Evolutionary conservation across 345 rosid genomes (phyloP).

Genomic region (Odontarrhena argentea): DNA sequence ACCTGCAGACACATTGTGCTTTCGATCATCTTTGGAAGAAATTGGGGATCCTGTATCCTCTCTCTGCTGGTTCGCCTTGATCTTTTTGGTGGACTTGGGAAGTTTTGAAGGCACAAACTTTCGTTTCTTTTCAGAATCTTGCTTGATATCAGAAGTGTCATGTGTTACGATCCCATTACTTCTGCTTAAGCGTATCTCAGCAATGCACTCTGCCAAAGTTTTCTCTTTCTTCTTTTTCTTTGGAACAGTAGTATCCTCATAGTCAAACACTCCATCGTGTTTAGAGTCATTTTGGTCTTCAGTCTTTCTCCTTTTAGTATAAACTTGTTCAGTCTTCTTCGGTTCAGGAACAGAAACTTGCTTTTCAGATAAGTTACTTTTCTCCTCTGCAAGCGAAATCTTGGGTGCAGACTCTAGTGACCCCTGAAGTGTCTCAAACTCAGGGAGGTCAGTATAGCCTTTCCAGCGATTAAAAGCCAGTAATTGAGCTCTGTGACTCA

Average conservation of each 20-base stretch:
- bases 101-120: constrained; percentile 38
- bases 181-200: constrained; percentile 46
- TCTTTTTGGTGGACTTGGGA: constrained; percentile 39
- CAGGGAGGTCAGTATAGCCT: constrained; percentile 60
- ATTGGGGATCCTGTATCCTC: constrained; percentile 39
- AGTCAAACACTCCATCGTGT: constrained; percentile 44
- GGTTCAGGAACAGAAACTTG: constrained; percentile 34
- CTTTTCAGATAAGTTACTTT: constrained; percentile 26
- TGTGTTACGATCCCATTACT: constrained; percentile 37
- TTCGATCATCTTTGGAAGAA: constrained; percentile 36
- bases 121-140: constrained; percentile 46
- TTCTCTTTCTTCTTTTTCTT: constrained; percentile 61
- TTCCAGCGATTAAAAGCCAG: constrained; percentile 70
- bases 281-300: constrained; percentile 36
- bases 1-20: constrained; percentile 29
- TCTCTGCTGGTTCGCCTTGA: constrained; percentile 20
- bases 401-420: constrained; percentile 53
- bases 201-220: constrained; percentile 59
- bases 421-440: constrained; percentile 49
- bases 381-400: constrained; percentile 38
- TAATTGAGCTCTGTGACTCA: constrained; percentile 52
- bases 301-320: constrained; percentile 40
- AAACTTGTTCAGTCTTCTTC: constrained; percentile 35
- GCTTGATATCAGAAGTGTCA: constrained; percentile 29
- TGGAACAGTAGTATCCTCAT: constrained; percentile 33